Percentiles rank a stretch among this genome's conserved stretches.
Evolutionary conservation across 73 alveolate species (phyloP).

Genomic region (Stentor coeruleus): DNA sequence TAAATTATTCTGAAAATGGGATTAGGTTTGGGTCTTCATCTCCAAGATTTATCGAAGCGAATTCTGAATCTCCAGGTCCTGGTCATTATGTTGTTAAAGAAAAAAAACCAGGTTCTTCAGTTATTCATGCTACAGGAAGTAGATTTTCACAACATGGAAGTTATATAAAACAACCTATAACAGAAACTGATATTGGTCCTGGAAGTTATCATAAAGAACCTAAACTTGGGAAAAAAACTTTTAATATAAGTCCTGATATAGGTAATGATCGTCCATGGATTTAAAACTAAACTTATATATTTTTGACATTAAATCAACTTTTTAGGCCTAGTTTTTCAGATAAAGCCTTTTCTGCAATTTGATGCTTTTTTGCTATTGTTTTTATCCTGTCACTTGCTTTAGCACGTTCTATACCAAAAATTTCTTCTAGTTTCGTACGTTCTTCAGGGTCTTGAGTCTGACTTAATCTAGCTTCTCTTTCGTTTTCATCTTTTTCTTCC

Average conservation of each 20-base stretch:
- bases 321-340: too few relatives aligned
- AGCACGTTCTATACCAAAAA: constrained; percentile 47
- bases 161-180: neutral
- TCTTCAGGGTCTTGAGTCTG: constrained; percentile 31
- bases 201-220: neutral
- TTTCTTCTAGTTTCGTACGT: constrained; percentile 36
- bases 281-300: too few relatives aligned
- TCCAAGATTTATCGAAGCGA: neutral
- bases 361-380: neutral
- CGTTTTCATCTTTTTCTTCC: constrained; percentile 39
- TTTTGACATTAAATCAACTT: too few relatives aligned
- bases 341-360: neutral
- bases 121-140: neutral
- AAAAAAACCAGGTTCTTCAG: neutral
- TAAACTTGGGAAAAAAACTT: neutral
- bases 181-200: constrained; percentile 1
- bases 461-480: constrained; percentile 27
- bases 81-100: neutral
- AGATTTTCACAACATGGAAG: neutral
- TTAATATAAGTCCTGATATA: neutral
- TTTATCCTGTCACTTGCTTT: constrained; percentile 49
- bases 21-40: neutral
- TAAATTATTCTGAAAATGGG: too few relatives aligned
- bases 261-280: neutral
- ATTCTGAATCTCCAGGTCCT: neutral